Conservation (phyloP, 306 rosid genomes). For the Dalbergia cochinchinensis region DNA sequence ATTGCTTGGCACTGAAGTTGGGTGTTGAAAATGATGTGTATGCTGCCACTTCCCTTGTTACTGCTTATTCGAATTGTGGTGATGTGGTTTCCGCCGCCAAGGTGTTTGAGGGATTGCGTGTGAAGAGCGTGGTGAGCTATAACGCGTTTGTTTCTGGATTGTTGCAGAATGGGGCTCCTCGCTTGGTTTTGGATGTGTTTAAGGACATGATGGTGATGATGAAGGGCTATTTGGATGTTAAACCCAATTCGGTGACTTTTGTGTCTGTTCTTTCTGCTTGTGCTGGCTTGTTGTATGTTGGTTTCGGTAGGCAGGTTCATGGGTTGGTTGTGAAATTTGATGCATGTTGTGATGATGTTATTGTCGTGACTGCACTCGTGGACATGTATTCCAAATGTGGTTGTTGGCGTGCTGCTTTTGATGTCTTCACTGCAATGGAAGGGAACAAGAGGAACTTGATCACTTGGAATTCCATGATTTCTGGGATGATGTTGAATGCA, state of each 20-base stretch:
- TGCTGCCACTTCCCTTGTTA: slow-evolving; percentile 68
- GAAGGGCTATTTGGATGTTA: slow-evolving; percentile 36
- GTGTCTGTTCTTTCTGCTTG: slow-evolving; percentile 68
- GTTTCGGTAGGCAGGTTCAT: slow-evolving; percentile 74
- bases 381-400: slow-evolving; percentile 84
- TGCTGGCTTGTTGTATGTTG: slow-evolving; percentile 53
- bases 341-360: slow-evolving; percentile 43
- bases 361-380: slow-evolving; percentile 68
- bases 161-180: slow-evolving; percentile 56
- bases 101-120: slow-evolving; percentile 58
- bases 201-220: slow-evolving; percentile 62
- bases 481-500: slow-evolving; percentile 72
- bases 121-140: slow-evolving; percentile 69
- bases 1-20: slow-evolving; percentile 70
- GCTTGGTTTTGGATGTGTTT: slow-evolving; percentile 62
- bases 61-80: slow-evolving; percentile 58
- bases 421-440: slow-evolving; percentile 49
- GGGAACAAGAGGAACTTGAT: slow-evolving; percentile 58
- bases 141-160: slow-evolving; percentile 76
- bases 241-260: slow-evolving; percentile 61
- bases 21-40: slow-evolving; percentile 71
- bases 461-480: slow-evolving; percentile 77
- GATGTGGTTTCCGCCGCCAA: slow-evolving; percentile 53
- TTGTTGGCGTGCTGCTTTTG: slow-evolving; percentile 60
- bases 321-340: slow-evolving; percentile 57